Evolutionary conservation across 768 basidiomycete genomes (phyloP), one percentile per base, ranked within the genome.

Genomic region (Auricularia cornea): DNA sequence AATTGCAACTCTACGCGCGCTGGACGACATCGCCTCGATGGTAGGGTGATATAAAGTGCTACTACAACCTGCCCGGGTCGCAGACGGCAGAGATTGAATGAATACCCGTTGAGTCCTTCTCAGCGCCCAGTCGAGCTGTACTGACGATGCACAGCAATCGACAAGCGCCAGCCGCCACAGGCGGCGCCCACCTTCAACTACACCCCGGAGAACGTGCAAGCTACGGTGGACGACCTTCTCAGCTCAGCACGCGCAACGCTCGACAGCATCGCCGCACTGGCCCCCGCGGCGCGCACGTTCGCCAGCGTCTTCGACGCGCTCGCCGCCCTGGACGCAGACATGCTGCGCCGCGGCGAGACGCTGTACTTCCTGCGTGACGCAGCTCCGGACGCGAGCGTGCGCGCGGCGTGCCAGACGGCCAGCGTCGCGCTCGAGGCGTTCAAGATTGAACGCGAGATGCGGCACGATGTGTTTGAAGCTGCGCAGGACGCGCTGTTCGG

Each of bases 281-380:
- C 54, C 28, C 23, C 31, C 8, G 28, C 40, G 16, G 57, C 33
- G 18, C 54, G 54, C 10, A 32, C 54, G 28, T 57, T 57, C 30
- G 54, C 26, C 54, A 52, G 54, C 54, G 54, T 57, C 18, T 57
- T 57, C 54, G 54, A 26, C 23, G 76, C 80, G 11, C 82, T 92
- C 23, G 82, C 86, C 1, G 68, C 78, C 28, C 82, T 80, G 11
- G 88, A 90, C 59, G 81, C 86, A n/a, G 72, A 78, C 20, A 76
- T 85, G 28, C 81, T 85, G 56, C 65, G 71, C 8, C 70, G 76
- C 33, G 73, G 77, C 2, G 88, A 89, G 65, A 87, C 87, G 0
- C 78, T 91, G 26, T 74, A 79, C 0, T 94, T 95, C 74, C 89
- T 92, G 70, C 88, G 92, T 72, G 89, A 92, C 67, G 90, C 94